Evolutionary conservation across 1,139 yeast species (phyloP), one percentile per base, ranked within the genome.

Genomic region (Taphrina betulina): DNA sequence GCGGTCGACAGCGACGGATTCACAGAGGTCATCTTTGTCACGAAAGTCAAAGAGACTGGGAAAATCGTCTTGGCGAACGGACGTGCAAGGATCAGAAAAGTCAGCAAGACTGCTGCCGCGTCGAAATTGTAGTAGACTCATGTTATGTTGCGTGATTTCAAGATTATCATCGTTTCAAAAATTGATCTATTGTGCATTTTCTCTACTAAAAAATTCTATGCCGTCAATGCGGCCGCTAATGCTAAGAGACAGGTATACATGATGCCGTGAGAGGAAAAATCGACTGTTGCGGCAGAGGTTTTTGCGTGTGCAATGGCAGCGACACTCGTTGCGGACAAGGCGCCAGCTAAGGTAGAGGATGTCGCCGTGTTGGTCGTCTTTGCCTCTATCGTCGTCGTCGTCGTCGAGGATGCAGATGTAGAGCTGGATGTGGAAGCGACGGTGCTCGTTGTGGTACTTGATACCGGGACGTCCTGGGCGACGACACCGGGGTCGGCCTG

Each of bases 1-100:
- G 37, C 14, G n/a, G 31, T 37, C 7, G 40, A 38, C 19, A 33
- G 8, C 10, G 43, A 29, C 1, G 54, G 54, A 19, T 31, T 40
- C 46, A 38, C 43, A 16, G 54, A 50, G 24, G 28, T 50, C 19
- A 38, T 50, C 20, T 50, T 50, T 26, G 46, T 38, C 41, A 42
- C 44, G 23, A 50, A 50, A 24, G 44, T 41, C 40, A 50, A 50
- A 42, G 54, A 50, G 29, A 50, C 54, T 0, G 54, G 54, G 34
- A 50, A 50, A 23, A 35, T 50, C 4, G 54, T 50, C 16, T 26
- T 50, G 16, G 44, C 54, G 22, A 50, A 50, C 28, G 54, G 54
- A 3, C 54, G 54, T 38, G 54, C 54, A 7, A 22, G 44, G 5
- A 50, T 50, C 40, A 50, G 38, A 12, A 43, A 43, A 23, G 38